Conservation (phyloP, 2,329 filamentous ascomycete species). For the Diaporthe batatas region DNA sequence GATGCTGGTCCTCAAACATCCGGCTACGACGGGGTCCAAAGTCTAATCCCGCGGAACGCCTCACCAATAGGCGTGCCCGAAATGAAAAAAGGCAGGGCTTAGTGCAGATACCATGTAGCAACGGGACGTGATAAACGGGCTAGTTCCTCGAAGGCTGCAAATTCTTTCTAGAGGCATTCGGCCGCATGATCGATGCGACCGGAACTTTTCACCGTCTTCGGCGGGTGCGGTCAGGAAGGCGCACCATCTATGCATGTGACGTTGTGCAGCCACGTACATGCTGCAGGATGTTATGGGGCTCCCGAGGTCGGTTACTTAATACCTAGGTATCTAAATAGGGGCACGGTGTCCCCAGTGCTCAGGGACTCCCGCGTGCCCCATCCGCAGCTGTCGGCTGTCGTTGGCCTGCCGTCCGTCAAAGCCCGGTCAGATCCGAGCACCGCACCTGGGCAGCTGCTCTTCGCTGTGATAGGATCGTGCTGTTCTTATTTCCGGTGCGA, state of each 20-base stretch:
- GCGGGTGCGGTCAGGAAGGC: background rate
- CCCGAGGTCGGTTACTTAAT: background rate
- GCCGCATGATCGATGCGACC: constrained; percentile 23
- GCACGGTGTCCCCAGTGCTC: background rate
- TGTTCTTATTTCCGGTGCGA: background rate
- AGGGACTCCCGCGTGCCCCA: background rate
- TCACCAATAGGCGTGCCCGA: constrained; percentile 16
- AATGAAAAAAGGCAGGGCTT: constrained; percentile 1
- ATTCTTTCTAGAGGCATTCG: constrained; percentile 25
- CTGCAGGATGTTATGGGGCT: background rate
- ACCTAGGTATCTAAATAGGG: background rate
- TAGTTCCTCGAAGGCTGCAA: constrained; percentile 17
- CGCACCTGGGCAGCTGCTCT: background rate
- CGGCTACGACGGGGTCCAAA: background rate
- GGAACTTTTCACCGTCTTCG: constrained; percentile 5
- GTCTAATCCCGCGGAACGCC: background rate
- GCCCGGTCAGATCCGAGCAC: constrained; percentile 1
- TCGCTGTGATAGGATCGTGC: background rate
- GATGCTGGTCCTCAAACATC: constrained; percentile 20
- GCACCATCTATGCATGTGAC: constrained; percentile 16
- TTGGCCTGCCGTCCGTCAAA: background rate
- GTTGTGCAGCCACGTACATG: constrained; percentile 10
- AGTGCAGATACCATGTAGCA: background rate
- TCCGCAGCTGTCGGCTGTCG: background rate
- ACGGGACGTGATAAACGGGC: background rate